Base-by-base conservation (phyloP, 1,284 basidiomycete genomes). In the Grifola frondosa region DNA sequence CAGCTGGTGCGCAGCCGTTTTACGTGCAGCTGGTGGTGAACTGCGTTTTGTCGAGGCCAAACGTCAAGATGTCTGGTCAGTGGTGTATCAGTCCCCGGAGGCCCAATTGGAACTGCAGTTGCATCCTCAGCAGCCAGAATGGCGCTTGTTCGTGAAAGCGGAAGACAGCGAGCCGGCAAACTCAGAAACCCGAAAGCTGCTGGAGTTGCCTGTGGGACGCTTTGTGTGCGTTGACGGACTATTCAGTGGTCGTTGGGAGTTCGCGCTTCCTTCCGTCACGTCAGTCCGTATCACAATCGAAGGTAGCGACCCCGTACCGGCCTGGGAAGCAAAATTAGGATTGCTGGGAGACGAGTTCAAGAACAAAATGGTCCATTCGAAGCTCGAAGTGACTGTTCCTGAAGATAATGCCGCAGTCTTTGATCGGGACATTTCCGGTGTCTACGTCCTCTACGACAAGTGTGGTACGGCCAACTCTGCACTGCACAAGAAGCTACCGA, bases 391-490 rank as follows among this genome's bases (percentile, higher is more conserved):
- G 24, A 67, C 70, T 1, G 77, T 89, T 1, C 72, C 81, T 0
- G 58, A 65, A 6, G 72, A 75, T 13, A 72, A 77, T 16, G 61
- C 69, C 8, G 52, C 60, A 2, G 67, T 74, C 24, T 77, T 97
- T 22, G 93, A 97, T 63, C 81, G 86, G 30, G 78, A 89, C 56
- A 81, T 97, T 37, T 81, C 84, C 4, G 94, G 95, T 4, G 71
- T 67, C 1, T 97, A 97, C 60, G 68, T 72, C 9, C 78, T 96
- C 28, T 70, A 94, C 38, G 84, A 90, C 49, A 85, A 85, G 60
- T 97, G 94, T 49, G 94, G 94, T 2, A 93, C 91, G 1, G 91
- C 95, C 1, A 91, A 89, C 60, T 77, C 78, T 20, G 88, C 89
- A n/a, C 71, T 97, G 28, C 92, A 97, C 65, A 82, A 80, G 63